Conservation (phyloP, 2,329 filamentous ascomycete genomes). For the Arachnopeziza araneosa region DNA sequence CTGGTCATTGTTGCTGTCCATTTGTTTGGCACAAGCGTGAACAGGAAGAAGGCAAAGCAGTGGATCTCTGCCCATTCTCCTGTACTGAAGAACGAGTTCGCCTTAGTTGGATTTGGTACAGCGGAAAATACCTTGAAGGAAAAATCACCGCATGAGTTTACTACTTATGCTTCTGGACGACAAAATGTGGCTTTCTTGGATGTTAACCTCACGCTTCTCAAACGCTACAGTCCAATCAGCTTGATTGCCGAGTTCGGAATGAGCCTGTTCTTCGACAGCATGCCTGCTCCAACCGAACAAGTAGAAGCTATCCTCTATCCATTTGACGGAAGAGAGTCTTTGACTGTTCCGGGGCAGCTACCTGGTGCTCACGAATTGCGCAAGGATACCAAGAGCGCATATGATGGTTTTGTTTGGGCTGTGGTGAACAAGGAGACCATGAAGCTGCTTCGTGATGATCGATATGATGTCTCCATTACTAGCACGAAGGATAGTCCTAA, state of each 20-base stretch:
- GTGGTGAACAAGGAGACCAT: slow-evolving; percentile 93
- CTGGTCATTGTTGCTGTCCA: slow-evolving; percentile 71
- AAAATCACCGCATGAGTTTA: slow-evolving; percentile 80
- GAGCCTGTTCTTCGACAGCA: slow-evolving; percentile 75
- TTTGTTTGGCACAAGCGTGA: slow-evolving; percentile 72
- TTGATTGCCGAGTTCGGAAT: slow-evolving; percentile 59
- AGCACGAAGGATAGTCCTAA: slow-evolving; percentile 89
- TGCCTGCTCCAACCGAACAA: slow-evolving; percentile 63
- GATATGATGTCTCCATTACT: slow-evolving; percentile 91
- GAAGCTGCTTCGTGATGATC: slow-evolving; percentile 82
- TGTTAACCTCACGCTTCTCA: slow-evolving; percentile 42
- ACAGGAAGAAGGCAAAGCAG: slow-evolving; percentile 70
- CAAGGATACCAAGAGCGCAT: slow-evolving; percentile 58
- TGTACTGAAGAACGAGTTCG: slow-evolving; percentile 73
- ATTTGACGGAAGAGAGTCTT: slow-evolving; percentile 86
- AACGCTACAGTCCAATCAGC: slow-evolving; percentile 27
- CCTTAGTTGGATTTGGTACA: slow-evolving; percentile 72
- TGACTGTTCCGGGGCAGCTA: slow-evolving; percentile 60
- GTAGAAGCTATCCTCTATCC: slow-evolving; percentile 75
- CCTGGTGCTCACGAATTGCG: slow-evolving; percentile 54
- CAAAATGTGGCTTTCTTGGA: slow-evolving; percentile 92
- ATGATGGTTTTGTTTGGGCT: slow-evolving; percentile 91
- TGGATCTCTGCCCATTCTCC: slow-evolving; percentile 76
- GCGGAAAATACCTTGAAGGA: slow-evolving; percentile 65
- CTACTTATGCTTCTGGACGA: slow-evolving; percentile 82